Conservation (phyloP, 2,329 filamentous ascomycete genomes). For the Neofusicoccum sp. region DNA sequence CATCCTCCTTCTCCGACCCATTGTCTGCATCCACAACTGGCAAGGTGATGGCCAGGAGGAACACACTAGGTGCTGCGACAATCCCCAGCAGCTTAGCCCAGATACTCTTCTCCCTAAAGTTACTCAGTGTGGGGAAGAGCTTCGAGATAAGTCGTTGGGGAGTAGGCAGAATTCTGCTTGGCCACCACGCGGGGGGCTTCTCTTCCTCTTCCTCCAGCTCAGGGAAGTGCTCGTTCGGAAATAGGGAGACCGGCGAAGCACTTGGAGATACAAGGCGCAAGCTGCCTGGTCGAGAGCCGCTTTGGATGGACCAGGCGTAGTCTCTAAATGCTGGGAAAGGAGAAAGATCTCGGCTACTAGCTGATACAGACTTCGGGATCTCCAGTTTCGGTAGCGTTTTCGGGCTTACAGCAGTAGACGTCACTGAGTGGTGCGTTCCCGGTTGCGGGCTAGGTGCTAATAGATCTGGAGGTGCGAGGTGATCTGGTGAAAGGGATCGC, state of each 20-base stretch:
- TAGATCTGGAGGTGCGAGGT: constrained; percentile 43
- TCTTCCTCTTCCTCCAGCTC: constrained; percentile 44
- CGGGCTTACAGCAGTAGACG: constrained; percentile 26
- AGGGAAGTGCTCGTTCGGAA: constrained; percentile 49
- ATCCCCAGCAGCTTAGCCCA: constrained; percentile 82
- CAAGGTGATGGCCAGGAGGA: constrained; percentile 84
- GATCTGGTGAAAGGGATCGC: constrained; percentile 30
- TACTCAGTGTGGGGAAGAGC: constrained; percentile 83
- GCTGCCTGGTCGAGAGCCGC: constrained; percentile 55
- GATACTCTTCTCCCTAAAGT: constrained; percentile 79
- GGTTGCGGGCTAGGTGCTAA: background rate
- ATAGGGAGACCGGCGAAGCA: constrained; percentile 51
- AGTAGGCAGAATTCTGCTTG: constrained; percentile 70
- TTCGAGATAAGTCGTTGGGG: constrained; percentile 72
- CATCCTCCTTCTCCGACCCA: constrained; percentile 34
- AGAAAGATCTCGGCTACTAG: constrained; percentile 36
- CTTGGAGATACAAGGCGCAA: constrained; percentile 58
- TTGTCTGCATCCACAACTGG: constrained; percentile 80
- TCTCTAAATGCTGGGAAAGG: constrained; percentile 73
- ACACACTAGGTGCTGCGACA: constrained; percentile 85
- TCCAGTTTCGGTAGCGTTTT: constrained; percentile 43
- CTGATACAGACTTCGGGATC: constrained; percentile 36
- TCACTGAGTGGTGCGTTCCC: background rate
- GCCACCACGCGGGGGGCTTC: constrained; percentile 73
- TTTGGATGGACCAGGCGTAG: constrained; percentile 42